phyloP scores from a whole-genome alignment of 768 basidiomycete genomes.

The Cystofilobasidium capitatum region DNA sequence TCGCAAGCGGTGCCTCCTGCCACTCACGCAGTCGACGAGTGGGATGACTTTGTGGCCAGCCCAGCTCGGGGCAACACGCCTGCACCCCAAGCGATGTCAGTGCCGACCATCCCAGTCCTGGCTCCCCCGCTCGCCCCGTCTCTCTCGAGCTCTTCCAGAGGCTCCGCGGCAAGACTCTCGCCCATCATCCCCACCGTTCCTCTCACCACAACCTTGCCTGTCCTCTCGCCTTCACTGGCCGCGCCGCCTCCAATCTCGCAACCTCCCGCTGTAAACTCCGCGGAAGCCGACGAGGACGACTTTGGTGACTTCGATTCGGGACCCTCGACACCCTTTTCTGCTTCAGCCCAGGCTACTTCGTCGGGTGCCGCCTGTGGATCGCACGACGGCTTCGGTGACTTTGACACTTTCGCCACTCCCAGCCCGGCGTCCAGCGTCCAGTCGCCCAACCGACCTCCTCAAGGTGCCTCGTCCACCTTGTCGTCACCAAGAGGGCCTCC shows the following conservation, averaged over 20 bases:
- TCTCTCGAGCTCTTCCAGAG: neutral
- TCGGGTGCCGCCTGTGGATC: neutral
- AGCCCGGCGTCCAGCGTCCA: too few species aligned
- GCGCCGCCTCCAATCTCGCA: neutral
- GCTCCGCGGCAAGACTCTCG: neutral
- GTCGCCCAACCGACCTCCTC: neutral
- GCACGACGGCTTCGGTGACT: neutral
- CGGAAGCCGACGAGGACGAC: slow-evolving; percentile 12
- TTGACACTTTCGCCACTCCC: neutral
- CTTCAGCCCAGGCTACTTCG: neutral
- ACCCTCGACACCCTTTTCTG: neutral
- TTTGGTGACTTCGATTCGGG: slow-evolving; percentile 22
- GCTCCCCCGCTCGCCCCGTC: neutral
- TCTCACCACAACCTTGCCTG: neutral
- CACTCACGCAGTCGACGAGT: slow-evolving; percentile 2
- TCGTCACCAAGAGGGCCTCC: neutral
- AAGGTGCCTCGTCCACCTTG: neutral
- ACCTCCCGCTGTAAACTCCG: neutral
- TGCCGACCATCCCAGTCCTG: neutral
- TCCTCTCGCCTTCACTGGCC: neutral
- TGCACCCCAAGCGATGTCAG: neutral
- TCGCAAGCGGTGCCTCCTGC: neutral
- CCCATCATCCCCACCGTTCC: neutral
- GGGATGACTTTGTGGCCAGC: slow-evolving; percentile 16
- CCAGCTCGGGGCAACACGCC: neutral